Conservation (phyloP, 306 rosid genomes). For the Acacia crassicarpa region DNA sequence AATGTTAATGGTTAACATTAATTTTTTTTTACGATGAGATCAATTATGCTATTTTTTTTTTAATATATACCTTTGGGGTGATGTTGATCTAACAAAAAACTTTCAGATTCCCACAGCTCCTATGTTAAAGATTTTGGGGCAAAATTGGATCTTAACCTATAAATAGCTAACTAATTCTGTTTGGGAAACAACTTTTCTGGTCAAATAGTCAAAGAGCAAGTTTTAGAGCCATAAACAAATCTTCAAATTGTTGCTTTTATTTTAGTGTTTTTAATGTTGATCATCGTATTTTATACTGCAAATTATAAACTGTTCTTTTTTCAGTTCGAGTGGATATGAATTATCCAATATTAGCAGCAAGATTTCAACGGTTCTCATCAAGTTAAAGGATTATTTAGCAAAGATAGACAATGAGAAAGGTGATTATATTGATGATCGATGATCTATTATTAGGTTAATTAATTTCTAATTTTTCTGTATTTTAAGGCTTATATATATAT, state of each 20-base stretch:
- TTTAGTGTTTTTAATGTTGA: not conserved
- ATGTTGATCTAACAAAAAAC: too few species aligned
- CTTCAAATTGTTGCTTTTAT: not conserved
- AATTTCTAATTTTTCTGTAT: not conserved
- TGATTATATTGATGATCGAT: not conserved
- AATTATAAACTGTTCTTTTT: not conserved
- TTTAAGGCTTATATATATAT: too few species aligned
- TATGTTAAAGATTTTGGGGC: too few species aligned
- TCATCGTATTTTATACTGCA: not conserved
- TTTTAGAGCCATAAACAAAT: not conserved
- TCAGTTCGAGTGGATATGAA: conserved; percentile 22
- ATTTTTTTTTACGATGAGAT: too few species aligned
- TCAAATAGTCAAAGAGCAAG: not conserved
- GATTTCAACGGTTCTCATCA: conserved; percentile 7
- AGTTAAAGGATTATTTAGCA: conserved; percentile 20
- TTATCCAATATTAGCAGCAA: conserved; percentile 27
- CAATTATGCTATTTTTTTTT: too few species aligned
- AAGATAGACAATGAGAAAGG: conserved; percentile 31
- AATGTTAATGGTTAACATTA: too few species aligned
- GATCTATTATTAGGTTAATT: not conserved
- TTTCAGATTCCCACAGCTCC: too few species aligned
- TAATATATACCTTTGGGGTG: too few species aligned
- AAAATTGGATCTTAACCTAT: too few species aligned
- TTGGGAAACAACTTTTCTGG: not conserved
- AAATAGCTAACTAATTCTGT: too few species aligned